Evolutionary conservation across 768 basidiomycete species (phyloP).

Genomic region (Pleurotus sapidus): DNA sequence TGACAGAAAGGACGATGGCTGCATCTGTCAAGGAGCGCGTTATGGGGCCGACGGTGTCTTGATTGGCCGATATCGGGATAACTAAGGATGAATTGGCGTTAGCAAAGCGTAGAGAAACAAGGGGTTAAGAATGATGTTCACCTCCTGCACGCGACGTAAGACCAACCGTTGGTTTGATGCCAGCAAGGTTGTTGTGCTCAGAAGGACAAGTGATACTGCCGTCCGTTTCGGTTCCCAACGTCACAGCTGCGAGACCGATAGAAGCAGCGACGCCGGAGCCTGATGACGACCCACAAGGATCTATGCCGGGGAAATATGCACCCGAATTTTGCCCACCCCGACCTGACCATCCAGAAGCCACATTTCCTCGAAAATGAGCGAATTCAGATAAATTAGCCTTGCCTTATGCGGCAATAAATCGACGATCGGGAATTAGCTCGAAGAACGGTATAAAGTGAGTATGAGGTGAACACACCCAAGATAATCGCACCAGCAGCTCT

Average conservation of each 20-base stretch:
- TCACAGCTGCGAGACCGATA: constrained; percentile 46
- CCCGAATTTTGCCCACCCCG: constrained; percentile 51
- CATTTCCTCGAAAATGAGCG: constrained; percentile 43
- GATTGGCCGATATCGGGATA: constrained; percentile 53
- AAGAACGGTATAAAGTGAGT: too few relatives aligned
- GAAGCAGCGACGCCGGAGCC: constrained; percentile 56
- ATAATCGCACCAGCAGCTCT: constrained; percentile 8
- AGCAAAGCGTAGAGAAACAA: neutral
- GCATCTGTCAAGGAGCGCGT: constrained; percentile 51
- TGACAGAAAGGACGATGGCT: constrained; percentile 52
- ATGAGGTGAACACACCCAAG: neutral
- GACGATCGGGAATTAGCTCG: too few relatives aligned
- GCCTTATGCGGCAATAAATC: constrained; percentile 18
- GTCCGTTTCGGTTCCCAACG: constrained; percentile 49
- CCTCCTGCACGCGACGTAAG: constrained; percentile 60
- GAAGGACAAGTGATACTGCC: constrained; percentile 56
- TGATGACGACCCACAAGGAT: constrained; percentile 58
- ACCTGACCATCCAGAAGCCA: constrained; percentile 57
- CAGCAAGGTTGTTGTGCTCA: constrained; percentile 50
- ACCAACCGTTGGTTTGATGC: constrained; percentile 61
- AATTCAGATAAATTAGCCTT: constrained; percentile 58
- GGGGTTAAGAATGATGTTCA: constrained; percentile 12
- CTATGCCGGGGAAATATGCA: constrained; percentile 47
- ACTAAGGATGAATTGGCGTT: constrained; percentile 28
- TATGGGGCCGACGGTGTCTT: constrained; percentile 60